phyloP scores from a whole-genome alignment of 768 basidiomycete species.

The Trametes coccinea region DNA sequence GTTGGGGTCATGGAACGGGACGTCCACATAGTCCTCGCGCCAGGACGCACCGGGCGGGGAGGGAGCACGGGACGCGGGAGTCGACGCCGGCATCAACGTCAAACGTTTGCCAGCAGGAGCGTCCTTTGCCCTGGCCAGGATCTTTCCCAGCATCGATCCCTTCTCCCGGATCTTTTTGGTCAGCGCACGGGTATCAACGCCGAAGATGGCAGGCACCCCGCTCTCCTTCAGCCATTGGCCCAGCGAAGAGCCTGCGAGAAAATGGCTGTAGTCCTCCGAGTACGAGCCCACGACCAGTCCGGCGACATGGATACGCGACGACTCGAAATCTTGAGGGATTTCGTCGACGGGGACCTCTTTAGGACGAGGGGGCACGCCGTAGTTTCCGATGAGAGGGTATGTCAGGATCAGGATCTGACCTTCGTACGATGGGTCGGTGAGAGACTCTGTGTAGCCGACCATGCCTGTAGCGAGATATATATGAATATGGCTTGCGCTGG shows the following conservation, averaged over 20 bases:
- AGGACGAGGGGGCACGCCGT: slow-evolving; percentile 86
- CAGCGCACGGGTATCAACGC: slow-evolving; percentile 93
- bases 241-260: slow-evolving; percentile 85
- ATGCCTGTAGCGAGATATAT: slow-evolving; percentile 65
- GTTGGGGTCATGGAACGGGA: slow-evolving; percentile 90
- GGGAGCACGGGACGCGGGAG: slow-evolving; percentile 47
- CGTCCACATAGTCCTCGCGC: slow-evolving; percentile 80
- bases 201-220: slow-evolving; percentile 90
- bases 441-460: slow-evolving; percentile 98
- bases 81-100: slow-evolving; percentile 38
- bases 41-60: slow-evolving; percentile 61
- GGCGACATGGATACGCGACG: slow-evolving; percentile 89
- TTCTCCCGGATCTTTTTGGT: slow-evolving; percentile 96
- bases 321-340: slow-evolving; percentile 85
- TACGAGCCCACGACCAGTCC: slow-evolving; percentile 93
- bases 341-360: slow-evolving; percentile 45
- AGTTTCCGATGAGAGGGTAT: slow-evolving; percentile 96
- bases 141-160: slow-evolving; percentile 86
- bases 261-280: slow-evolving; percentile 93
- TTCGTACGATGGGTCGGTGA: slow-evolving; percentile 98
- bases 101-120: slow-evolving; percentile 42
- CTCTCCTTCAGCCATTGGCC: slow-evolving; percentile 95
- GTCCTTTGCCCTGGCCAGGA: slow-evolving; percentile 65
- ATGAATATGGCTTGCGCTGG: background rate
- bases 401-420: slow-evolving; percentile 97